Percentiles rank a stretch among this genome's conserved stretches.
Conservation (phyloP, 441 rosid species). For the Erodium chrysanthum region DNA sequence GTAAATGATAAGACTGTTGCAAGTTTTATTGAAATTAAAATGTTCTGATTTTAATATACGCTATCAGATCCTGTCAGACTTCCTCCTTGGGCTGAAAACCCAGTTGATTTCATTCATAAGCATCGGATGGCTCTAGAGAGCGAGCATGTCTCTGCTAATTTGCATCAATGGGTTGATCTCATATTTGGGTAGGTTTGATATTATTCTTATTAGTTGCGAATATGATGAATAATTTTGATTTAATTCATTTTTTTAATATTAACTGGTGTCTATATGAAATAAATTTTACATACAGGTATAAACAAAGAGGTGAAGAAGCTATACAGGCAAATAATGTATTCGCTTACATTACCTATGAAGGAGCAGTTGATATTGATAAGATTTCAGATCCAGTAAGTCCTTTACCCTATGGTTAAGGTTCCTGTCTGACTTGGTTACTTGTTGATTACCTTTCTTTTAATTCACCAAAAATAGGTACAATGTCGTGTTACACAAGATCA, state of each 20-base stretch:
- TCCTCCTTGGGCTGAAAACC: conserved; percentile 94
- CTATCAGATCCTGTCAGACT: conserved; percentile 77
- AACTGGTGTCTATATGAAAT: conserved; percentile 15
- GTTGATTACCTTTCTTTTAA: conserved; percentile 19
- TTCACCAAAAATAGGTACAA: conserved; percentile 50
- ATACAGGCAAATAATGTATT: conserved; percentile 86
- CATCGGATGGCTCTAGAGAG: conserved; percentile 96
- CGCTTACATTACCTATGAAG: conserved; percentile 96
- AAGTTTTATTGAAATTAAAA: conserved; percentile 1
- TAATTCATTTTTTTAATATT: too few species aligned
- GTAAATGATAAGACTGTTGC: conserved; percentile 17
- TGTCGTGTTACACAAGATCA: conserved; percentile 95
- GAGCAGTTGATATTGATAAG: conserved; percentile 87
- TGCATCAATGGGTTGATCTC: conserved; percentile 99
- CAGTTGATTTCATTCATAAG: conserved; percentile 91
- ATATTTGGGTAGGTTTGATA: conserved; percentile 70
- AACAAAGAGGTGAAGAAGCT: conserved; percentile 99
- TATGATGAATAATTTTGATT: too few species aligned
- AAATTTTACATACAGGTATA: conserved; percentile 49
- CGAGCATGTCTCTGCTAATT: conserved; percentile 84
- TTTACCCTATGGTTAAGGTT: conserved; percentile 14
- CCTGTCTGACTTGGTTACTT: conserved; percentile 15
- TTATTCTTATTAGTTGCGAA: too few species aligned
- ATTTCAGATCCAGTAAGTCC: conserved; percentile 75
- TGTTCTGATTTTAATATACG: conserved; percentile 11